Percentiles rank a stretch among this genome's conserved stretches.
Conservation (phyloP, 2,329 filamentous ascomycete species). For the Ophiocordyceps camponoti-floridani region DNA sequence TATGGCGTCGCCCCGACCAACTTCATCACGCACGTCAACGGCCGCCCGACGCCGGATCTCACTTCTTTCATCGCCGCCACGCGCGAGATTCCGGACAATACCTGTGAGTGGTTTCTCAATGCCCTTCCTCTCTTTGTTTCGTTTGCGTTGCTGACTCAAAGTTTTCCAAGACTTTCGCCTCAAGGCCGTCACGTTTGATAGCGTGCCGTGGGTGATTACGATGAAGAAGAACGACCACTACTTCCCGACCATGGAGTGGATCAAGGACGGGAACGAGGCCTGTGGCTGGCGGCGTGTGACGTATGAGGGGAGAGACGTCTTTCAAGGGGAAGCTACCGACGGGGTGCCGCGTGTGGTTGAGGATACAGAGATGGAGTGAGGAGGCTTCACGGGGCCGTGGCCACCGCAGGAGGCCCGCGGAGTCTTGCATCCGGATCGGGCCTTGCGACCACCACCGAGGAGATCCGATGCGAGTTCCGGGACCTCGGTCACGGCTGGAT, state of each 20-base stretch:
- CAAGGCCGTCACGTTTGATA: slow-evolving; percentile 95
- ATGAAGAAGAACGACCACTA: slow-evolving; percentile 99
- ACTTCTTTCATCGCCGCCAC: slow-evolving; percentile 66
- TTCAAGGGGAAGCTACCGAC: slow-evolving; percentile 35
- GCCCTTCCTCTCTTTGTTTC: background rate
- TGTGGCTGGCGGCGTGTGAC: slow-evolving; percentile 47
- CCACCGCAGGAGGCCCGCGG: no score
- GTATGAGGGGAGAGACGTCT: slow-evolving; percentile 36
- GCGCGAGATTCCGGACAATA: slow-evolving; percentile 83
- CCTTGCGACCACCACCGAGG: no score
- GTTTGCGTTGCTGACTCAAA: background rate
- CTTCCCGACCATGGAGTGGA: slow-evolving; percentile 54
- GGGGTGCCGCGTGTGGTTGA: slow-evolving; percentile 24
- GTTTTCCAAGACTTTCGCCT: slow-evolving; percentile 65
- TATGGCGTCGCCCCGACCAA: slow-evolving; percentile 92
- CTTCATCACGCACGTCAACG: slow-evolving; percentile 94
- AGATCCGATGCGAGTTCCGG: no score
- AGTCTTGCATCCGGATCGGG: no score
- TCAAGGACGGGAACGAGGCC: slow-evolving; percentile 39
- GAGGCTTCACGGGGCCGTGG: no score
- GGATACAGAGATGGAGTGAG: slow-evolving; percentile 24
- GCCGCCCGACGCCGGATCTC: slow-evolving; percentile 65
- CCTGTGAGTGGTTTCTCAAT: slow-evolving; percentile 37
- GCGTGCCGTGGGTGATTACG: slow-evolving; percentile 96
- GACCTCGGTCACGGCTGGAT: no score